Base-by-base conservation (phyloP, 352 stramenopile genomes). In the Pythium rhizo-oryzae region DNA sequence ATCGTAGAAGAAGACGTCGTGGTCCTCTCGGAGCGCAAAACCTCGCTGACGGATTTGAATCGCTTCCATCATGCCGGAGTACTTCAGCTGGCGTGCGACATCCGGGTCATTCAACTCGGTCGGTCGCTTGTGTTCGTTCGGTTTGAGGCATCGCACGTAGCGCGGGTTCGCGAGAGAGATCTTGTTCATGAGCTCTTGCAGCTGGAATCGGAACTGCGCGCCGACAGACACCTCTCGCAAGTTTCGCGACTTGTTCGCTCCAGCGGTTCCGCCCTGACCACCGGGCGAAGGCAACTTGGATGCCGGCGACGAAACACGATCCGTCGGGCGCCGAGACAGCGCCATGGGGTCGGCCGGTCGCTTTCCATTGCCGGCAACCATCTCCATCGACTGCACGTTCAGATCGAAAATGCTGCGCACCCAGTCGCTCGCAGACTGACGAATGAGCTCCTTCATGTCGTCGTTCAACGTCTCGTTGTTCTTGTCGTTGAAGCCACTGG, bases 381-480 rank as follows among this genome's bases (percentile, higher is more conserved):
- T 81, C 50, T 96, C 87, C 55, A 94, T 93, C 12, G 87, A 92
- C 75, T 96, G 87, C 24, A 95, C 82, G 64, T 88, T 96, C 51
- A 94, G 66, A 56, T 94, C 84, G 56, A 97, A 95, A 62, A 97
- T 95, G 18, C 82, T 75, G 44, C 82, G 85, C 61, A 97, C 81
- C 87, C 87, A 97, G 41, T 90, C 81, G 56, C 83, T 96, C 60
- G 78, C 71, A 6, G 85, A 96, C 70, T 94, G 81, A 15, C 95
- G 90, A 56, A 97, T 92, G 13, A 98, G 74, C 63, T 97, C 91
- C 76, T 97, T 97, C 89, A 97, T 96, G 59, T 97, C 93, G 66
- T 97, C 91, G 65, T 98, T 97, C 65, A 99, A 68, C 54, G 92
- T 98, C 73, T 99, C 97, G 62, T 98, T 98, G 87, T 99, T 99